phyloP scores from a whole-genome alignment of 768 basidiomycete genomes.

The Cystofilobasidium capitatum region DNA sequence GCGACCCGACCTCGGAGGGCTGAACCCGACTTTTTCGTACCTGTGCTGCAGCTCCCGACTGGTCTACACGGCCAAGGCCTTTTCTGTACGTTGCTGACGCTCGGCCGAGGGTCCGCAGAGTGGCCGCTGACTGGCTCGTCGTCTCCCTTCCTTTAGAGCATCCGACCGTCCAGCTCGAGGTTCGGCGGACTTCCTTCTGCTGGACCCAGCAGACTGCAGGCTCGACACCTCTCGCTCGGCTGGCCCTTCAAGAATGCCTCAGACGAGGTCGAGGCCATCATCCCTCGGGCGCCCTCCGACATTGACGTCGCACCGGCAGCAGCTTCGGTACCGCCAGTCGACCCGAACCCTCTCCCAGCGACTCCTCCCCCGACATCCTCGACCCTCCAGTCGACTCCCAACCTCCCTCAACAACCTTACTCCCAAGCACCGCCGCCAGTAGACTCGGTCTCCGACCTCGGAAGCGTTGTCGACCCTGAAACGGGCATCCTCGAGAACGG shows the following conservation, averaged over 20 bases:
- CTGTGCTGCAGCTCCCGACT: neutral
- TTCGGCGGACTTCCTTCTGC: neutral
- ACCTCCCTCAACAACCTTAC: constrained; percentile 2
- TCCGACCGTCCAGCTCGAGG: neutral
- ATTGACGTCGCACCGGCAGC: neutral
- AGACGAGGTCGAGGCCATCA: neutral
- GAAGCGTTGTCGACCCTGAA: neutral
- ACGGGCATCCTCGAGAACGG: constrained; percentile 9
- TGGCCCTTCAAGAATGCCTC: neutral
- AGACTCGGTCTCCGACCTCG: neutral
- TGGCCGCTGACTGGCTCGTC: neutral
- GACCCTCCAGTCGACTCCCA: neutral
- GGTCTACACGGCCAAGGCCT: neutral
- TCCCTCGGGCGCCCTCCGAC: constrained; percentile 8
- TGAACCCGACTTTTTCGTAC: neutral
- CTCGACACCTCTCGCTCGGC: neutral
- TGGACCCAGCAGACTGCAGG: neutral
- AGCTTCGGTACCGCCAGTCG: neutral
- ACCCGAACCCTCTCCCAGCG: neutral
- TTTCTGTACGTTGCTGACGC: neutral
- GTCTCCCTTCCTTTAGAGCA: neutral
- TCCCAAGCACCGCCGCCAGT: no score
- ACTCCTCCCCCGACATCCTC: neutral
- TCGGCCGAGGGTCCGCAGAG: no score
- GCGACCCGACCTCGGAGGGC: neutral